A percentile compares a stretch with the other conserved stretches of the same genome.
Evolutionary conservation across 2,329 filamentous ascomycete genomes (phyloP).

Genomic region (Epicoccum nigrum): DNA sequence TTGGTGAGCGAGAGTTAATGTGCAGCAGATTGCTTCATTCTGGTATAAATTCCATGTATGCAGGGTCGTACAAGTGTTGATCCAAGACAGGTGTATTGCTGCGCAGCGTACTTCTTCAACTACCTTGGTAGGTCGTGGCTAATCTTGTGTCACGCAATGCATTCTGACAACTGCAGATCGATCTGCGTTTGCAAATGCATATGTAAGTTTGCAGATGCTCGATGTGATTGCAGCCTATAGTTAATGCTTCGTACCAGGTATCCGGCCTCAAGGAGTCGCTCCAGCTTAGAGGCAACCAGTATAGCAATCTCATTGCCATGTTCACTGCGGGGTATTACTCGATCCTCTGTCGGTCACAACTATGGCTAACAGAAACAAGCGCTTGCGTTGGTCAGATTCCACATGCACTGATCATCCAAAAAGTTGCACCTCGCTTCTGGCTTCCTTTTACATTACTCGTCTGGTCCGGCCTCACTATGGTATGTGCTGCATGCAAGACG

Average conservation of each 20-base stretch:
- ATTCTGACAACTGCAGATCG: constrained; percentile 19
- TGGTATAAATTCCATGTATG: constrained; percentile 14
- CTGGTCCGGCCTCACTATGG: constrained; percentile 41
- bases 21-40: constrained; percentile 34
- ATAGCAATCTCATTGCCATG: constrained; percentile 37
- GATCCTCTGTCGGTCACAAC: too few species aligned
- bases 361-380: constrained; percentile 7
- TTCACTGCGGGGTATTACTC: constrained; percentile 33
- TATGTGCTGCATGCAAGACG: constrained; percentile 34
- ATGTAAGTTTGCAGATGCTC: constrained; percentile 24
- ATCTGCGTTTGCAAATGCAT: constrained; percentile 39
- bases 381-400: constrained; percentile 39
- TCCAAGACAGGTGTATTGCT: constrained; percentile 33
- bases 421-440: constrained; percentile 36
- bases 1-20: constrained; percentile 1
- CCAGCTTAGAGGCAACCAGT: constrained; percentile 32
- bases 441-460: constrained; percentile 36
- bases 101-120: constrained; percentile 42
- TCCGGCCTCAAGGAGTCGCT: constrained; percentile 37
- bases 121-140: constrained; percentile 28
- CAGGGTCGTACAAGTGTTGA: not conserved
- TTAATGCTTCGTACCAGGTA: constrained; percentile 17
- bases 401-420: constrained; percentile 38
- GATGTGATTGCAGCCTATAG: too few species aligned
- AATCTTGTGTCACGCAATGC: too few species aligned